Evolutionary conservation across 1,284 basidiomycete genomes (phyloP), one percentile per base, ranked within the genome.

Genomic region (Cryptococcus neoformans): DNA sequence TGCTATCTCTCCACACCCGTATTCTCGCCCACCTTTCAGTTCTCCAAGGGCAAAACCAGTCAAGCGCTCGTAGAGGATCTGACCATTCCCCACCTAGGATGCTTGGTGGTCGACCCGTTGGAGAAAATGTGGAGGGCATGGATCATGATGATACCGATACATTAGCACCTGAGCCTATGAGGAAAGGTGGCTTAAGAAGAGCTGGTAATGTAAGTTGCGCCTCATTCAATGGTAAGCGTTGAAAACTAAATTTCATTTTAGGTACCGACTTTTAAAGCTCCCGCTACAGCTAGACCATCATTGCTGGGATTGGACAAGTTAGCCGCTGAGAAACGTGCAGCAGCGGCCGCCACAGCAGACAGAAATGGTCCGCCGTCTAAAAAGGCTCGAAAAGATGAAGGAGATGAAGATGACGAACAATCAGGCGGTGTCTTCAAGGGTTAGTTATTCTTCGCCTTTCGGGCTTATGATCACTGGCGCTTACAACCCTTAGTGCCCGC

Each of bases 251-350:
- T 28, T 28, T 28, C 28, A 21, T 44, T 62, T 28, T 62, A 89
- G 89, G 82, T 80, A 72, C 90, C 92, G 63, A 85, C 84, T 0
- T 94, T 93, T 76, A 83, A 84, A 53, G 80, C 85, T 67, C 90
- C 90, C 0, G 82, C 83, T 0, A 85, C 83, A 60, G 83, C 86
- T 21, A 77, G 89, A 14, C 86, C 83, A 0, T 95, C 92, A 1
- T 67, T 90, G 1, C 83, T 96, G 0, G 92, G 93, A 0, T 81
- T 97, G 5, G 93, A 98, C 73, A 83, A 82, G 38, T 82, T 97
- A 2, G 93, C 94, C 0, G 85, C 84, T 56, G 90, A 94, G 72
- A 97, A 96, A 77, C 81, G 89, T 48, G 84, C 83, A 11, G 74
- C 78, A 40, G 84, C 85, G 2, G 81, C 80, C 1, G 80, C 80